These are phyloP conservation scores for Aspergillus saccharolyticus DNA, from an alignment of 495 filamentous ascomycete species.

Conservation along the genomic window DNA sequence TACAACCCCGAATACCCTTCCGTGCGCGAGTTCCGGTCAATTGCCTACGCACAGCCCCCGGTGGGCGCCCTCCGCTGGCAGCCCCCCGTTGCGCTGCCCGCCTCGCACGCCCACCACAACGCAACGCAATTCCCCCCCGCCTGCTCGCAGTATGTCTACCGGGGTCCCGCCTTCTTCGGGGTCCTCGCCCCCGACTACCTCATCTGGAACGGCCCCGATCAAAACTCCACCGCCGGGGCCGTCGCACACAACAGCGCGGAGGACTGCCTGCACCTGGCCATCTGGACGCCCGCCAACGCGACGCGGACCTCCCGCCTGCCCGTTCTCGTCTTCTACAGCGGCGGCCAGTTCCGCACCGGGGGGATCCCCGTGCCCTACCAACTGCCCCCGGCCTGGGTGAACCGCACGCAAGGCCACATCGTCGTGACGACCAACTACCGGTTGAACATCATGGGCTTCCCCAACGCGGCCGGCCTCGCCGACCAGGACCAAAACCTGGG, in stretches of 20 bases:
- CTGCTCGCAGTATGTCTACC: background rate
- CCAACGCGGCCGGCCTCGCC: conserved; percentile 27
- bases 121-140: background rate
- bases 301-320: conserved; percentile 27
- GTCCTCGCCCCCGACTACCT: background rate
- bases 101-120: background rate
- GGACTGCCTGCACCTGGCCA: conserved; percentile 46
- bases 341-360: conserved; percentile 40
- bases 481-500: conserved; percentile 42
- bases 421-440: conserved; percentile 55
- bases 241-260: conserved; percentile 22
- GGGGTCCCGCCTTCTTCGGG: background rate
- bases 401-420: conserved; percentile 37
- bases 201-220: background rate
- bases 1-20: background rate
- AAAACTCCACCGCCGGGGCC: background rate
- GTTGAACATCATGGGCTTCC: conserved; percentile 53
- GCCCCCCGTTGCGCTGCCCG: conserved; percentile 23
- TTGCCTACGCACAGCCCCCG: conserved; percentile 54
- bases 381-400: conserved; percentile 33
- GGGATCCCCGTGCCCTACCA: conserved; percentile 26
- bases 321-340: conserved; percentile 45
- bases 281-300: conserved; percentile 40
- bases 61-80: conserved; percentile 46
- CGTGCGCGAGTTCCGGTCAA: conserved; percentile 25